phyloP scores from a whole-genome alignment of 2,329 filamentous ascomycete genomes.

The Neoscytalidium dimidiatum region DNA sequence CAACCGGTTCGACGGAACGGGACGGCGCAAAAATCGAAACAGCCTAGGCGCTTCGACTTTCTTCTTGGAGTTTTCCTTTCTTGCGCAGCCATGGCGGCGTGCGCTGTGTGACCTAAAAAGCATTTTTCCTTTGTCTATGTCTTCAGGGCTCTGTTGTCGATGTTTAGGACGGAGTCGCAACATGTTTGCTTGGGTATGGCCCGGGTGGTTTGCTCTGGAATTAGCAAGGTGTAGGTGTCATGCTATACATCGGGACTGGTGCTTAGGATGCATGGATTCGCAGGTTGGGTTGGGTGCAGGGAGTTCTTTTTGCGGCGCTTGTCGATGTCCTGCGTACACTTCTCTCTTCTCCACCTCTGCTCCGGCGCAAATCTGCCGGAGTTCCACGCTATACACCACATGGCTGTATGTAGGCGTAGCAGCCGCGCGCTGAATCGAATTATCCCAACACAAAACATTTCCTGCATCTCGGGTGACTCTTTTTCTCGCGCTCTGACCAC shows the following conservation, averaged over 20 bases:
- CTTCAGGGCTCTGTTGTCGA: neutral
- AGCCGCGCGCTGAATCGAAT: neutral
- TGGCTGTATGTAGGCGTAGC: conserved; percentile 19
- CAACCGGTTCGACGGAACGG: conserved; percentile 6
- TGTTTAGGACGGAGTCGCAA: neutral
- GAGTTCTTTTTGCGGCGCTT: conserved; percentile 9
- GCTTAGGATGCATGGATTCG: conserved; percentile 14
- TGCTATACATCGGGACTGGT: conserved; percentile 16
- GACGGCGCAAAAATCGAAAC: conserved; percentile 16
- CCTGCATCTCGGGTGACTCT: conserved; percentile 1
- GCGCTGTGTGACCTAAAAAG: conserved; percentile 16
- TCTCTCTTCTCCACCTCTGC: conserved; percentile 6
- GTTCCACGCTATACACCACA: conserved; percentile 16
- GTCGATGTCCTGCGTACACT: conserved; percentile 5
- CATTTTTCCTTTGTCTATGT: conserved; percentile 2
- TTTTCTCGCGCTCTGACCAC: neutral
- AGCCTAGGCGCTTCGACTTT: neutral
- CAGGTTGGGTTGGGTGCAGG: conserved; percentile 2
- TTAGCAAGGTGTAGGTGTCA: conserved; percentile 19
- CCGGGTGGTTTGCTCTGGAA: conserved; percentile 16
- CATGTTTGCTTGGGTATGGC: conserved; percentile 17
- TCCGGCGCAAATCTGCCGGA: neutral
- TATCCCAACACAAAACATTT: neutral
- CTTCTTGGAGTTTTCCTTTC: neutral
- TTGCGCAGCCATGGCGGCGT: neutral